Evolutionary conservation across 495 filamentous ascomycete species (phyloP), one percentile per base, ranked within the genome.

Genomic region (Durotheca rogersii): DNA sequence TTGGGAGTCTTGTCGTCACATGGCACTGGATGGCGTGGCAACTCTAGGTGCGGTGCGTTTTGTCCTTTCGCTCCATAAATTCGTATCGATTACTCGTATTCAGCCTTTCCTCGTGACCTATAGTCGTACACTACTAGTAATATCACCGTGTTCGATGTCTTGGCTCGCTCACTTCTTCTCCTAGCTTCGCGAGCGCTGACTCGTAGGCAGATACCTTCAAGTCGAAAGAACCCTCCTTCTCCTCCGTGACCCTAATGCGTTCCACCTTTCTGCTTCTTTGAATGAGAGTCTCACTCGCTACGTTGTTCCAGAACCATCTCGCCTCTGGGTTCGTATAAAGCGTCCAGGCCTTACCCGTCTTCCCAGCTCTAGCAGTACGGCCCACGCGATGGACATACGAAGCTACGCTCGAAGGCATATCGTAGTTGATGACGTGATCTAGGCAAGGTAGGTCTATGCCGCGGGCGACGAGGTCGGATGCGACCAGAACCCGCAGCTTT

Each of bases 311-410:
- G 62, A 97, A 98, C 88, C 90, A 89, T 29, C 83, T 74, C 6
- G 81, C 91, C 66, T 98, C 90, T 6, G 76, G 76, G 51, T 86
- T 78, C 27, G 82, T 84, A 19, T 91, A 76, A 9, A 98, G 67
- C 2, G 89, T 92, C 85, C 88, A 95, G 7, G 92, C 90, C 29
- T 79, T 75, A 0, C 93, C 93, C 5, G 70, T 65, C 33, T 81
- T 82, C 2, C 88, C 88, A 0, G 91, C 92, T 64, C 92, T 74
- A 7, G 92, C 92, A 0, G 93, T 96, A 45, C 93, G 81, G 7
- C 93, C 93, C 7, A 96, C 89, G 15, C 93, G 86, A 68, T 98
- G 93, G 9, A 97, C 85, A 57, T 97, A 98, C 12, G 82, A 85
- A 3, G 83, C 86, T 17, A 89, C 70, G 50, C 81, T 87, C 6